Base-by-base conservation (phyloP, 2,329 filamentous ascomycete species). In the Fusarium drepaniforme region DNA sequence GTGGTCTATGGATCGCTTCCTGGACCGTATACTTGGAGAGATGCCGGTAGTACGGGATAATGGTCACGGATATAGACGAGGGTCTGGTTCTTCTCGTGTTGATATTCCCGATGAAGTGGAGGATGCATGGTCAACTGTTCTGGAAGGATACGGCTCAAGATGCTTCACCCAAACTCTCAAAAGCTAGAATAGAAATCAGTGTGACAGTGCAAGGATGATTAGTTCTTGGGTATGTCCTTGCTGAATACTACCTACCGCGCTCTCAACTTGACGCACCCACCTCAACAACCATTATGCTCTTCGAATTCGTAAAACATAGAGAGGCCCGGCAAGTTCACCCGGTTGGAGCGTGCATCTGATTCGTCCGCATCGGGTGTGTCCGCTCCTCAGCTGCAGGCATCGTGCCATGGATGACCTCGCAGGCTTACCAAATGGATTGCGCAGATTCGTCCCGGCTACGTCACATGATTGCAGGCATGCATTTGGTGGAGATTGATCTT, bases 1-100 rank as follows among this genome's bases (percentile, higher is more conserved):
- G 1, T 75, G 72, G 72, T 75, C 72, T 7, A 70, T 75, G 59
- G 42, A 70, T 44, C 62, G 72, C 0, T 75, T 75, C 8, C 8
- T 75, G 0, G 59, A 73, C 1, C 40, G 72, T 0, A 67, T 75
- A 2, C 66, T 73, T 3, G 69, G 72, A 0, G 49, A 63, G 0
- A 38, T 33, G 2, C 1, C 21, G 3, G 15, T 3, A 9, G 0
- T 15, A 16, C 3, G 1, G 9, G 0, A 8, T 4, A 16, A 6
- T 11, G 21, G 9, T 7, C 8, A 30, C 35, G 4, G 25, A 13
- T 8, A 35, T 12, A 13, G 16, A 30, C 33, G 25, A 35, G 40
- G 23, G 8, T 30, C 28, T 25, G 64, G 25, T 3, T 25, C 3
- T 0, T n/a, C 64, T 11, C 15, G n/a, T 1, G 58, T 64, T 5